These are phyloP conservation scores for Leishmania turanica DNA, from an alignment of 208 protist species.

Conservation along the genomic window DNA sequence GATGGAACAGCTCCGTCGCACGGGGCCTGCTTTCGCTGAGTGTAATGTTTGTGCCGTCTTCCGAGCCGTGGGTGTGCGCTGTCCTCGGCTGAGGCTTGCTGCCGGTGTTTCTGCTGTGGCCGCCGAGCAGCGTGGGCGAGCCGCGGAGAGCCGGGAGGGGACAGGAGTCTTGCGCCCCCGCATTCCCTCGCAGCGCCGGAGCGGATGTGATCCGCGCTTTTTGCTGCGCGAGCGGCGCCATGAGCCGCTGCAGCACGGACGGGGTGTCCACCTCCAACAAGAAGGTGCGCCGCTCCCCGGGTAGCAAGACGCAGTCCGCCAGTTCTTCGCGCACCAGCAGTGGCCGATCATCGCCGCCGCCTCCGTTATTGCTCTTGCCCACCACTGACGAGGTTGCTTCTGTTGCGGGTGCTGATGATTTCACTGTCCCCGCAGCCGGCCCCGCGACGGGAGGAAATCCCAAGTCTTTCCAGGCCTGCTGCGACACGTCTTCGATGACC, in stretches of 20 bases:
- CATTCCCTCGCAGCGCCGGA: neutral
- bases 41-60: neutral
- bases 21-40: neutral
- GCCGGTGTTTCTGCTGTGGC: neutral
- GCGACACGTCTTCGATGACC: constrained; percentile 19
- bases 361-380: neutral
- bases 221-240: constrained; percentile 10
- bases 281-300: constrained; percentile 40
- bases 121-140: neutral
- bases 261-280: constrained; percentile 35
- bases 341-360: constrained; percentile 17
- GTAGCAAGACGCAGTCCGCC: constrained; percentile 52
- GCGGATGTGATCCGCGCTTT: neutral
- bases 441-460: constrained; percentile 16
- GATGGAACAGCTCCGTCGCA: neutral
- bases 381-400: no score
- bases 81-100: neutral
- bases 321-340: constrained; percentile 37
- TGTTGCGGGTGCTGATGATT: neutral
- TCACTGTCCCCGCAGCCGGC: neutral
- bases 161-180: neutral
- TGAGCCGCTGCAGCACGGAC: constrained; percentile 15
- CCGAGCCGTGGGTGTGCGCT: neutral
- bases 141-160: no score
- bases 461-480: constrained; percentile 23